Conservation (phyloP, 192 early-diverging fungal genomes). For the Phlyctochytrium planicorne region DNA sequence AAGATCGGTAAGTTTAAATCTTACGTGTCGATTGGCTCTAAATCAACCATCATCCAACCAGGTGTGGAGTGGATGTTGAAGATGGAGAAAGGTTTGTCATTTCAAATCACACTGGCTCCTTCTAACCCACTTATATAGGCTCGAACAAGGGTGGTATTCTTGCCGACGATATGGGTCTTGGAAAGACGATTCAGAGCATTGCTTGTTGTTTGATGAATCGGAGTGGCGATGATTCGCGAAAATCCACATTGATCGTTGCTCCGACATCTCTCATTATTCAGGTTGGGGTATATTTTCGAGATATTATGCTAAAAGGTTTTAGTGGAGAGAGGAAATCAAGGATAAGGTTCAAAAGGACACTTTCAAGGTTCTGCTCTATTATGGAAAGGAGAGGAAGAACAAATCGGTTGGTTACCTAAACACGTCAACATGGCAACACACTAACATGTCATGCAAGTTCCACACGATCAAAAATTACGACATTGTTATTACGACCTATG, state of each 20-base stretch:
- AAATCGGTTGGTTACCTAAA: too few relatives aligned
- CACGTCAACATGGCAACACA: too few relatives aligned
- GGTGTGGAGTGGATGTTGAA: conserved; percentile 42
- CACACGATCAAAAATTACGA: conserved; percentile 49
- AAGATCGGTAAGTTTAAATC: conserved; percentile 21
- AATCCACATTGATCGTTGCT: conserved; percentile 67
- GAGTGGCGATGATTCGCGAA: conserved; percentile 50
- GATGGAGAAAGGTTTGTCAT: conserved; percentile 33
- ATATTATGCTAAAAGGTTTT: not conserved
- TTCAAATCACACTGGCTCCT: not conserved
- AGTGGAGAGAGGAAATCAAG: conserved; percentile 67
- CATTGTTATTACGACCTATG: conserved; percentile 47
- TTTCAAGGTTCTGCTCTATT: conserved; percentile 63
- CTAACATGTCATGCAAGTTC: too few relatives aligned
- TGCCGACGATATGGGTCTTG: conserved; percentile 56
- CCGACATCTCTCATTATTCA: conserved; percentile 70
- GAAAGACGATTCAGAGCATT: conserved; percentile 77
- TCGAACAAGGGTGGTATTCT: conserved; percentile 34
- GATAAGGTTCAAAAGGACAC: conserved; percentile 50
- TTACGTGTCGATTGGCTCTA: not conserved
- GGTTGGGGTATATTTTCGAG: conserved; percentile 11
- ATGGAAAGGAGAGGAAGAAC: conserved; percentile 41
- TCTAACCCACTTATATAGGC: conserved; percentile 1
- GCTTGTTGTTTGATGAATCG: conserved; percentile 57
- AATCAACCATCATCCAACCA: too few relatives aligned